phyloP scores from a whole-genome alignment of 495 filamentous ascomycete genomes.

The Poronia punctata region DNA sequence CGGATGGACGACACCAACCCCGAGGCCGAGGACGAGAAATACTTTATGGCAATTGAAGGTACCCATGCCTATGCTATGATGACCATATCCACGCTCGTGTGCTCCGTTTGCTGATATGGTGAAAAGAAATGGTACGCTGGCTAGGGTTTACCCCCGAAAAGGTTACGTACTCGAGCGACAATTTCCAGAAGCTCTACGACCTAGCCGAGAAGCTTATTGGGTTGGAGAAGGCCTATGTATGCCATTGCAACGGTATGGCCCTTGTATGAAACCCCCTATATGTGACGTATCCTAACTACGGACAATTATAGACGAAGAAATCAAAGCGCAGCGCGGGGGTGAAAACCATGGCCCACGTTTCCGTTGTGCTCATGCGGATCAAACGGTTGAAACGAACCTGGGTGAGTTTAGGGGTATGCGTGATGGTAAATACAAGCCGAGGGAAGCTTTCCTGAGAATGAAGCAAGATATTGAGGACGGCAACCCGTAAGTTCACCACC shows the following conservation, averaged over 20 bases:
- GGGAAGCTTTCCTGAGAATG: constrained; percentile 86
- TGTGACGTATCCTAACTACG: neutral
- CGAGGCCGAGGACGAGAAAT: constrained; percentile 72
- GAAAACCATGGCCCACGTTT: constrained; percentile 59
- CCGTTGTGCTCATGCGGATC: constrained; percentile 70
- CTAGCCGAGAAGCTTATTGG: constrained; percentile 79
- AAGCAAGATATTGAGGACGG: constrained; percentile 62
- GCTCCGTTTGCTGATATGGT: neutral
- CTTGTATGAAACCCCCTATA: neutral
- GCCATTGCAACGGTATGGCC: constrained; percentile 33
- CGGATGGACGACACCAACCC: constrained; percentile 79
- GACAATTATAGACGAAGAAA: constrained; percentile 51
- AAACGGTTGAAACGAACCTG: constrained; percentile 68
- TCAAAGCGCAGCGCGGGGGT: constrained; percentile 80
- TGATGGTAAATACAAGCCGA: constrained; percentile 83
- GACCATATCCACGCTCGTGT: too few relatives aligned
- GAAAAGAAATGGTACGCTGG: constrained; percentile 72
- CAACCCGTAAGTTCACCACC: constrained; percentile 22
- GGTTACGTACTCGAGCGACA: constrained; percentile 73
- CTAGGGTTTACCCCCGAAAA: constrained; percentile 70
- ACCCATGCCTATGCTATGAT: neutral
- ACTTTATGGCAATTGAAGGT: constrained; percentile 62
- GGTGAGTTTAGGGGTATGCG: constrained; percentile 82
- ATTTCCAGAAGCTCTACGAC: constrained; percentile 83
- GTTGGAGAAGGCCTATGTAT: constrained; percentile 66